Base-by-base conservation (phyloP, 2,329 filamentous ascomycete genomes). In the Diaporthe caulivora region DNA sequence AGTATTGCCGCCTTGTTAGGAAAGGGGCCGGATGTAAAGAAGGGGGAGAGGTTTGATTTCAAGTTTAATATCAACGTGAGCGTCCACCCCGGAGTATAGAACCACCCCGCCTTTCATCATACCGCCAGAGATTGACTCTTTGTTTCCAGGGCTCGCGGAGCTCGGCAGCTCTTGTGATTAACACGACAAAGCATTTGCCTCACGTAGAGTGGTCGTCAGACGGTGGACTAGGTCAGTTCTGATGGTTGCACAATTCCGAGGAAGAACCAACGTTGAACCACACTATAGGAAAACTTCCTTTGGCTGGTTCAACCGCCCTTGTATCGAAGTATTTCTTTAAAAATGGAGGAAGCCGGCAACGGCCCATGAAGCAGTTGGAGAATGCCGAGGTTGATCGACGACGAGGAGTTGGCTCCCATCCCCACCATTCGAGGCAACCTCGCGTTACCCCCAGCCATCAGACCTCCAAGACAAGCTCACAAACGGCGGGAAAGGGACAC, bases 161-260 rank as follows among this genome's bases (percentile, higher is more conserved):
- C 42, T 72, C 70, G 24, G 58, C 62, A 8, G 60, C 70, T 34
- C 47, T 72, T 3, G 70, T 72, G 17, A 10, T 72, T 15, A 65
- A 54, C 13, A 72, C 70, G 24, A 55, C 70, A 42, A 72, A 72
- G 21, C 58, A 65, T 67, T 31, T 72, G 10, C 70, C 70, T 15
- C 70, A 72, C 24, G 53, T 62, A 6, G 70, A 72, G 40, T 72
- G 70, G 70, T 72, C 70, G 1, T 67, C 70, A 26, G 51, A 72
- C 9, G 70, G 70, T 21, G 70, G 58, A 24, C 17, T 57, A 26
- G 70, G 70, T 72, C 13, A 72, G 58, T 57, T 57, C 17, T 29
- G n/a, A 51, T n/a, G 24, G 3, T 26, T 1, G 9, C 3, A 9
- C 21, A 37, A 31, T n/a, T 11, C 18, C n/a, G 4, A 4, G 15